Base-by-base conservation (phyloP, 1,284 basidiomycete species). In the Inonotus hispidus region DNA sequence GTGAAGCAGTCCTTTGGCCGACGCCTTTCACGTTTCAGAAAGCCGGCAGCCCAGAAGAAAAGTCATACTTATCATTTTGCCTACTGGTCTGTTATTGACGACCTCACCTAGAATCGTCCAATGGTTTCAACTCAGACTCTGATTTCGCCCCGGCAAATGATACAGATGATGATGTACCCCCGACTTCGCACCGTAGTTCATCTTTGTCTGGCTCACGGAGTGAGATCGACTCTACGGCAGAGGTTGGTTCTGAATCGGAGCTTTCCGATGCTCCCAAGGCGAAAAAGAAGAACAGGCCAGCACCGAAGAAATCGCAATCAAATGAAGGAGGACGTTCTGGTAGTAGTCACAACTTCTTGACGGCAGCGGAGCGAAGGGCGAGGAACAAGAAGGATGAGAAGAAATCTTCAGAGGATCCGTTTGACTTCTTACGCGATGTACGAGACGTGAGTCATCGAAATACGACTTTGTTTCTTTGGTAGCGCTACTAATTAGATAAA, bases 311-410 rank as follows among this genome's bases (percentile, higher is more conserved):
- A 16, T 53, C 61, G 0, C 63, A 65, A 16, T 66, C 73, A 27
- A 61, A 69, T 23, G 63, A 57, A 35, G 63, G 49, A 55, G 67
- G 65, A 67, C 62, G 66, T 8, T 57, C 65, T 4, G 72, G 69
- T 21, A 72, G 69, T 1, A 69, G 68, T 10, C 73, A 71, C 41
- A 69, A 79, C 7, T 90, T 96, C 72, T 78, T 95, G 65, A 97
- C 95, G 16, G 87, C 88, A 10, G 94, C 95, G 0, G 95, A 98
- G 72, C 84, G 83, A 65, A 83, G 90, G 6, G 82, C 84, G 59
- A 82, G 88, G 66, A 81, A 83, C 35, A 89, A 86, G 68, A 95
- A 94, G 72, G 82, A 84, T 23, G 88, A 90, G 65, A 95, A 95
- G 77, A 88, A 92, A 68, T 80, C 86, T 1, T 75, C 82, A 7